Conservation (phyloP, 495 filamentous ascomycete species). For the Beverwykella pulmonaria region DNA sequence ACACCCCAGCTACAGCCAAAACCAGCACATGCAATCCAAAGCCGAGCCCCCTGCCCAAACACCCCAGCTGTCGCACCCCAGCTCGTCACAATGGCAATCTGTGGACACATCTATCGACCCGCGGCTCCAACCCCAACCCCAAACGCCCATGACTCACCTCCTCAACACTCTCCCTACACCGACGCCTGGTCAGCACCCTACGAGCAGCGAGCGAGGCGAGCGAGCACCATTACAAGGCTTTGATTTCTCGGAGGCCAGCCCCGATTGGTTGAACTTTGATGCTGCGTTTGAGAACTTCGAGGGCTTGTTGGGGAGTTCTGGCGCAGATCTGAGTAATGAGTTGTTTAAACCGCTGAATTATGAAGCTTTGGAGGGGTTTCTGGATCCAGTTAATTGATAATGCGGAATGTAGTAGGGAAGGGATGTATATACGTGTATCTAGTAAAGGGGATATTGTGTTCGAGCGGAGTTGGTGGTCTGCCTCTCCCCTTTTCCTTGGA, state of each 20-base stretch:
- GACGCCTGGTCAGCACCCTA: slow-evolving; percentile 38
- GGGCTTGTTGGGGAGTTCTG: slow-evolving; percentile 36
- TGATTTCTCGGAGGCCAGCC: slow-evolving; percentile 27
- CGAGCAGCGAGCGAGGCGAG: slow-evolving; percentile 34
- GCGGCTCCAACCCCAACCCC: slow-evolving; percentile 25
- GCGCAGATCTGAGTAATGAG: slow-evolving; percentile 39
- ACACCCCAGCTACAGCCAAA: not conserved
- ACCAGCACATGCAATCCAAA: slow-evolving; percentile 10
- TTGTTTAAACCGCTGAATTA: slow-evolving; percentile 39
- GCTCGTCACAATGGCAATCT: slow-evolving; percentile 11
- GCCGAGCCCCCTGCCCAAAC: not conserved
- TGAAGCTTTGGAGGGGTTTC: slow-evolving; percentile 33
- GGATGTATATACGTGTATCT: too few species aligned
- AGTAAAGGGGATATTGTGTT: too few species aligned
- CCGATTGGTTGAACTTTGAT: slow-evolving; percentile 40
- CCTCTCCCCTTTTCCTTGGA: too few species aligned
- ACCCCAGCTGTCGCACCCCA: not conserved
- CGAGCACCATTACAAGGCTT: slow-evolving; percentile 16
- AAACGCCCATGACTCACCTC: slow-evolving; percentile 13
- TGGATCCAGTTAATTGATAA: slow-evolving; percentile 13
- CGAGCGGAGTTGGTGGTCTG: too few species aligned
- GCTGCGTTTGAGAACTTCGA: slow-evolving; percentile 41
- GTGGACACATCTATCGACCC: slow-evolving; percentile 26
- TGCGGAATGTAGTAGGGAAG: too few species aligned
- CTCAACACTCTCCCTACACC: slow-evolving; percentile 22